phyloP scores from a whole-genome alignment of 208 protist species.

The Blastocrithidia nonstop region DNA sequence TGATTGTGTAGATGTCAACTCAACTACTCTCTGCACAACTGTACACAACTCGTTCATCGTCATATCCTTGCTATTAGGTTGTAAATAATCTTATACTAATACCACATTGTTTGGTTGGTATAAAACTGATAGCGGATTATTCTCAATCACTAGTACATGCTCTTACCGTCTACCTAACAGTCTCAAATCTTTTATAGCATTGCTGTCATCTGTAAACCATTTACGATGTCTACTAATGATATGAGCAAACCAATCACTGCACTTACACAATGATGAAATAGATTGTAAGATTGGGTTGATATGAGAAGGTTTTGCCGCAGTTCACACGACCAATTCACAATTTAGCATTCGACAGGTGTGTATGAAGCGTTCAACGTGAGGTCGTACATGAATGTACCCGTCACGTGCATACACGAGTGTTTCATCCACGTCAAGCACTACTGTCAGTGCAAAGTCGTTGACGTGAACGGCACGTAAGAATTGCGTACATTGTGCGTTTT shows the following conservation, averaged over 20 bases:
- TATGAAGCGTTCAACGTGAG: constrained; percentile 30
- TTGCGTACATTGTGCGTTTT: no score
- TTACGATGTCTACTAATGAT: constrained; percentile 55
- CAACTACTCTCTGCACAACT: no score
- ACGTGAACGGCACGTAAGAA: no score
- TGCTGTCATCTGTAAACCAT: constrained; percentile 25
- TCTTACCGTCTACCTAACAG: constrained; percentile 29
- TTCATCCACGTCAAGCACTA: constrained; percentile 75
- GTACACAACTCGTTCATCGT: constrained; percentile 21
- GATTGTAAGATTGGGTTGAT: constrained; percentile 47
- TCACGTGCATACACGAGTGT: constrained; percentile 53
- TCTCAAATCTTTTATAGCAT: constrained; percentile 47
- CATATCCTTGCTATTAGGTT: constrained; percentile 21
- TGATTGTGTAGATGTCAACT: no score
- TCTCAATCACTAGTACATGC: constrained; percentile 59
- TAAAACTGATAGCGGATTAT: constrained; percentile 52
- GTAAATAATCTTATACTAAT: constrained; percentile 66
- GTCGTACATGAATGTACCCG: constrained; percentile 29
- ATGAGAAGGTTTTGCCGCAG: constrained; percentile 32
- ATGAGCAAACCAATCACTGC: constrained; percentile 56
- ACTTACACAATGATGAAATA: constrained; percentile 18
- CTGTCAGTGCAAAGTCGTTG: constrained; percentile 15
- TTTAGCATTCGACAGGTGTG: constrained; percentile 25
- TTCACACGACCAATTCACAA: constrained; percentile 70
- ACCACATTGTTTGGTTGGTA: constrained; percentile 31